These are phyloP conservation scores for Gossypium trilobum DNA, from an alignment of 441 rosid genomes.

Conservation along the genomic window DNA sequence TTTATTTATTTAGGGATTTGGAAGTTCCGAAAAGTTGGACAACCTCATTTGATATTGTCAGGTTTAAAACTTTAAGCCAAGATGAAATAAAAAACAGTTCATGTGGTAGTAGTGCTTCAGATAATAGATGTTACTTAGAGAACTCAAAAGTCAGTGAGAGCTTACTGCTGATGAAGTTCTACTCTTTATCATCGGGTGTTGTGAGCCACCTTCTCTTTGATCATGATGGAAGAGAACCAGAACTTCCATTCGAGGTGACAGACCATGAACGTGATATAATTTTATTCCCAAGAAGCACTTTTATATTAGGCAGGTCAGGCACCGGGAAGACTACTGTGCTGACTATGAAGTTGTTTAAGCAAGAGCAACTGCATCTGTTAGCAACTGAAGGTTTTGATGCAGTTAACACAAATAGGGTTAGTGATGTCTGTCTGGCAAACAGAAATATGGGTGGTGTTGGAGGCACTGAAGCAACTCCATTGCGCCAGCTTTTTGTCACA, in stretches of 20 bases:
- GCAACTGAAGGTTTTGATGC: conserved; percentile 23
- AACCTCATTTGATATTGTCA: conserved; percentile 22
- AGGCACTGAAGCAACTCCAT: conserved; percentile 6
- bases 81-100: conserved; percentile 7
- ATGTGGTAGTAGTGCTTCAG: neutral
- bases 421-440: neutral
- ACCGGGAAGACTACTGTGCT: conserved; percentile 54
- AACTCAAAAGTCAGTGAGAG: conserved; percentile 37
- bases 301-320: conserved; percentile 51
- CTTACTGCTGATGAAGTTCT: conserved; percentile 47
- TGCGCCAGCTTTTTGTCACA: conserved; percentile 46
- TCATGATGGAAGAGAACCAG: conserved; percentile 29
- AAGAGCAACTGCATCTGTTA: conserved; percentile 25
- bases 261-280: conserved; percentile 33
- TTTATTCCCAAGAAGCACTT: conserved; percentile 27
- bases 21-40: conserved; percentile 41
- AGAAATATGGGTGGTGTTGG: conserved; percentile 2
- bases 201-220: conserved; percentile 35
- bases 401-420: neutral
- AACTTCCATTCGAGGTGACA: conserved; percentile 46
- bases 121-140: conserved; percentile 23
- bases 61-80: conserved; percentile 15
- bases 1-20: conserved; percentile 26
- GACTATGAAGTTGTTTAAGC: conserved; percentile 36
- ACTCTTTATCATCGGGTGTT: conserved; percentile 28